These are phyloP conservation scores for Phaeosphaeria sp. DNA, from an alignment of 2,329 filamentous ascomycete genomes.

Conservation along the genomic window DNA sequence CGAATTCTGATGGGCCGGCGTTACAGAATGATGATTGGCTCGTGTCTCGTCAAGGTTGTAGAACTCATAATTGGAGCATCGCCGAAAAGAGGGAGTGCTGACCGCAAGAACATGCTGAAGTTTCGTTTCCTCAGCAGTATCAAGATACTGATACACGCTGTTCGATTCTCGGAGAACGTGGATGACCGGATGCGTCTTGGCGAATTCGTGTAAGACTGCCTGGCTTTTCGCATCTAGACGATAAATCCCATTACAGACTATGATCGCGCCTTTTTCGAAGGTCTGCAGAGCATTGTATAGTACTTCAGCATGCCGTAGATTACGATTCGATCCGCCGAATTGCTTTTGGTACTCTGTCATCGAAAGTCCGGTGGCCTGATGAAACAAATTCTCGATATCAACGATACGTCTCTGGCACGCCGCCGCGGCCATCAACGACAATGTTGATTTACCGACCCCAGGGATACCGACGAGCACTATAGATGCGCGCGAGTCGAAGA, in stretches of 20 bases:
- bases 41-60: slow-evolving; percentile 72
- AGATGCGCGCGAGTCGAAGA: slow-evolving; percentile 68
- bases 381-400: slow-evolving; percentile 72
- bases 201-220: slow-evolving; percentile 66
- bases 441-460: slow-evolving; percentile 77
- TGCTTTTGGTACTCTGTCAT: slow-evolving; percentile 68
- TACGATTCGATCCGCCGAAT: slow-evolving; percentile 68
- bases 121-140: slow-evolving; percentile 59
- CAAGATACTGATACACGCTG: slow-evolving; percentile 69
- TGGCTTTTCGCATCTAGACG: slow-evolving; percentile 71
- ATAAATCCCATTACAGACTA: slow-evolving; percentile 70
- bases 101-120: slow-evolving; percentile 65
- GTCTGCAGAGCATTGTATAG: slow-evolving; percentile 66
- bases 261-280: slow-evolving; percentile 67
- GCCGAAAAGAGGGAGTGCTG: slow-evolving; percentile 65
- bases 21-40: slow-evolving; percentile 26
- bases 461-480: slow-evolving; percentile 76
- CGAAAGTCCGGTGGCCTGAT: slow-evolving; percentile 66
- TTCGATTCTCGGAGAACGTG: slow-evolving; percentile 71
- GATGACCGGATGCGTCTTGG: slow-evolving; percentile 72
- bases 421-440: slow-evolving; percentile 76
- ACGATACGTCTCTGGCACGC: slow-evolving; percentile 72
- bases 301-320: slow-evolving; percentile 67
- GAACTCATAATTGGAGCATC: slow-evolving; percentile 76
- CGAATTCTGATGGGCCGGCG: slow-evolving; percentile 43